Percentiles rank a stretch among this genome's conserved stretches.
These are phyloP conservation scores for Xylaria polymorpha DNA, from an alignment of 2,329 filamentous ascomycete species.

Conservation along the genomic window DNA sequence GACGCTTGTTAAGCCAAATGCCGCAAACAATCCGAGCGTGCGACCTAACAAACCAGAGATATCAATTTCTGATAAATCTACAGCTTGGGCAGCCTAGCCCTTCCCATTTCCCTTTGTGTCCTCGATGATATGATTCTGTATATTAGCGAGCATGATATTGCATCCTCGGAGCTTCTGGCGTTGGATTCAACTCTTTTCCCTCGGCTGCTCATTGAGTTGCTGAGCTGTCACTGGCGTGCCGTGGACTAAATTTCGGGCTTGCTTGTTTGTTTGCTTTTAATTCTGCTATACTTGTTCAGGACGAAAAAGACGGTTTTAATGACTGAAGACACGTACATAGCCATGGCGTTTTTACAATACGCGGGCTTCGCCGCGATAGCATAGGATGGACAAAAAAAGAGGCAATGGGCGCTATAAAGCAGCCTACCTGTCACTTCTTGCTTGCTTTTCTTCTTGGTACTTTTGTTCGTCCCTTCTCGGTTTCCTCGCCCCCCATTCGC, in stretches of 20 bases:
- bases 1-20: slow-evolving; percentile 70
- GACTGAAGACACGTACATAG: slow-evolving; percentile 40
- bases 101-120: slow-evolving; percentile 45
- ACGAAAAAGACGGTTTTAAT: slow-evolving; percentile 27
- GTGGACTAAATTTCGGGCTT: slow-evolving; percentile 12
- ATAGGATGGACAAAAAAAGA: slow-evolving; percentile 46
- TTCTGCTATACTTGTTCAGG: slow-evolving; percentile 31
- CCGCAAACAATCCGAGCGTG: slow-evolving; percentile 64
- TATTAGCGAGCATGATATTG: slow-evolving; percentile 54
- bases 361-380: slow-evolving; percentile 41
- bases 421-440: slow-evolving; percentile 18
- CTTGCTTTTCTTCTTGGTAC: slow-evolving; percentile 17
- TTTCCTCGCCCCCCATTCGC: neutral
- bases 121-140: slow-evolving; percentile 50
- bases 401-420: slow-evolving; percentile 33
- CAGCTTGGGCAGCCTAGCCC: slow-evolving; percentile 44
- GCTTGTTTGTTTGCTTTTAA: slow-evolving; percentile 34
- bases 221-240: slow-evolving; percentile 4
- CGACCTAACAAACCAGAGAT: slow-evolving; percentile 55
- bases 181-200: slow-evolving; percentile 44
- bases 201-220: slow-evolving; percentile 5
- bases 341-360: slow-evolving; percentile 37
- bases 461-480: slow-evolving; percentile 1
- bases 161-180: slow-evolving; percentile 50
- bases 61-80: slow-evolving; percentile 43